phyloP scores from a whole-genome alignment of 768 basidiomycete species.

The Hirschioporus abietinus region DNA sequence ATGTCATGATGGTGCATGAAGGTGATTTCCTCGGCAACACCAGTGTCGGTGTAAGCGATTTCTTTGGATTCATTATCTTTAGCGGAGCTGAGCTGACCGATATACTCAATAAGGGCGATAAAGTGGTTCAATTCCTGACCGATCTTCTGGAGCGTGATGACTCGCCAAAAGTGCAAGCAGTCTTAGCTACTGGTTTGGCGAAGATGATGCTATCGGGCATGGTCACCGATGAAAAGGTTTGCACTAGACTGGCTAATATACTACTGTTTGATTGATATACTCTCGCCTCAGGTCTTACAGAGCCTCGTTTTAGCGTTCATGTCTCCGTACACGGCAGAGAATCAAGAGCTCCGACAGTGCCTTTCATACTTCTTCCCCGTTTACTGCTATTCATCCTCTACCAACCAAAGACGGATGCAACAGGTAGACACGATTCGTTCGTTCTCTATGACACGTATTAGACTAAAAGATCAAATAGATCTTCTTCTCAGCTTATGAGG shows the following conservation, averaged over 20 bases:
- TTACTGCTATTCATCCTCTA: constrained; percentile 75
- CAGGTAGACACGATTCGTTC: constrained; percentile 30
- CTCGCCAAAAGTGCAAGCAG: constrained; percentile 57
- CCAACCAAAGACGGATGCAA: constrained; percentile 71
- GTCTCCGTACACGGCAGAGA: constrained; percentile 73
- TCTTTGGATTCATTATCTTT: no score
- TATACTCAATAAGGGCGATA: constrained; percentile 32
- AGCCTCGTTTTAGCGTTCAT: constrained; percentile 59
- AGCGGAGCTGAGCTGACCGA: not conserved
- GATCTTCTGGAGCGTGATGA: constrained; percentile 48
- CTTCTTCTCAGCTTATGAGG: constrained; percentile 62
- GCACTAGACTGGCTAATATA: not conserved
- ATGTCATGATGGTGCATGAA: constrained; percentile 83
- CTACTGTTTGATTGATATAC: not conserved
- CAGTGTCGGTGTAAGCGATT: constrained; percentile 25
- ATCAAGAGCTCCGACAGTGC: constrained; percentile 82
- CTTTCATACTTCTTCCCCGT: constrained; percentile 82
- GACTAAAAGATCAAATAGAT: constrained; percentile 38
- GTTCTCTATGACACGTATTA: not conserved
- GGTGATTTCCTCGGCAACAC: constrained; percentile 51
- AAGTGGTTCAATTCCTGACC: constrained; percentile 64
- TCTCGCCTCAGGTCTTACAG: constrained; percentile 36
- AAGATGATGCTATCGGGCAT: constrained; percentile 80
- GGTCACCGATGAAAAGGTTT: constrained; percentile 64
- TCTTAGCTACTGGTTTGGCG: constrained; percentile 73